Evolutionary conservation across 768 basidiomycete genomes (phyloP), one percentile per base, ranked within the genome.

Genomic region (Agaricus sinodeliciosus): DNA sequence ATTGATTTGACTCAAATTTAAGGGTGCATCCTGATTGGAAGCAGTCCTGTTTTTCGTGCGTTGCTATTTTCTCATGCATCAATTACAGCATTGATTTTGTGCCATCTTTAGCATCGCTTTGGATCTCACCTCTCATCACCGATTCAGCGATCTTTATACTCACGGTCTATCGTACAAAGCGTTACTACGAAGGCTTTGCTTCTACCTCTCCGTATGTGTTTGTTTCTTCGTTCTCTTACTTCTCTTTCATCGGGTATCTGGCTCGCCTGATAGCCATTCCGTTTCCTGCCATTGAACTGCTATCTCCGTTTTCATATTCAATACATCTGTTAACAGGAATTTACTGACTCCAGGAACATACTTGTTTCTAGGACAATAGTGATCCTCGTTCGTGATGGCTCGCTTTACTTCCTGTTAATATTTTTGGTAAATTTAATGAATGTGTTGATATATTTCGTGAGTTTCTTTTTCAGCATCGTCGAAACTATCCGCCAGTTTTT

Each of bases 1-100:
- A 31, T 4, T 18, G 27, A 27, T 15, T n/a, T 27, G 12, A 45
- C 3, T 8, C n/a, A 8, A 9, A 22, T 49, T 11, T 34, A 12
- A 67, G 65, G 62, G 16, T 67, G 65, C 31, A 64, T 67, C 15
- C 49, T 65, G 9, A 63, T 61, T 9, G 60, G 63, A 9, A 51
- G 25, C 9, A 55, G 55, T 42, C 35, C 56, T 4, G 49, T 63
- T 15, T 67, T 64, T 45, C 60, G 65, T 66, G 36, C 40, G 63
- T 57, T 11, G 46, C 2, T 35, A 34, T 12, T 3, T n/a, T n/a
- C 9, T 7, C 8, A 12, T 36, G 11, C 18, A 8, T 12, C n/a
- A 16, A 4, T 5, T n/a, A 11, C 31, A 3, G 19, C 3, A 9
- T 25, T 34, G 25, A 48, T 48, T n/a, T 5, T 18, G 4, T 5